Evolutionary conservation across 441 rosid species (phyloP).

Genomic region (Syzygium syzygioides): DNA sequence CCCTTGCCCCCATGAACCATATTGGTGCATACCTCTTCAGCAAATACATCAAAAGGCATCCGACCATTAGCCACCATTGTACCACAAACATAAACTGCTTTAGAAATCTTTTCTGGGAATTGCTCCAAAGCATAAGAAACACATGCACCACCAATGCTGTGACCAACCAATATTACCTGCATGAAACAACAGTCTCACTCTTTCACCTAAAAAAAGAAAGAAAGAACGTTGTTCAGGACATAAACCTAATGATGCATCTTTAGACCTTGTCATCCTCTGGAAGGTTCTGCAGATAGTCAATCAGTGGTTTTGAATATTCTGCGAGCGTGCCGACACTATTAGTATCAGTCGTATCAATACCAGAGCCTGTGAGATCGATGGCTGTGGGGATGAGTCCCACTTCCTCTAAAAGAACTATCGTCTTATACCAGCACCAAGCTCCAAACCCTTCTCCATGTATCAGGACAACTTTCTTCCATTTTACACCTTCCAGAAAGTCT

Average conservation of each 20-base stretch:
- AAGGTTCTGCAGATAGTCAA: conserved; percentile 47
- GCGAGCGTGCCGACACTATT: conserved; percentile 58
- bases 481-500: conserved; percentile 57
- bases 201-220: not conserved
- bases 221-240: not conserved
- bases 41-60: conserved; percentile 90
- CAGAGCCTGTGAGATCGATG: conserved; percentile 81
- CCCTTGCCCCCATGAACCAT: not conserved
- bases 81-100: conserved; percentile 79
- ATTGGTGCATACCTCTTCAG: conserved; percentile 62
- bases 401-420: conserved; percentile 77
- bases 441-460: conserved; percentile 97
- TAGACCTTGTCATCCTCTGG: conserved; percentile 83
- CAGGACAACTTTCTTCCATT: conserved; percentile 50
- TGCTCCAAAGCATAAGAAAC: conserved; percentile 77
- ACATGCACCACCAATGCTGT: conserved; percentile 88
- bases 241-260: not conserved
- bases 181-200: conserved; percentile 4
- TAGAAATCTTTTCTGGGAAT: conserved; percentile 67
- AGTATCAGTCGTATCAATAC: conserved; percentile 67
- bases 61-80: conserved; percentile 84
- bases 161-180: conserved; percentile 90
- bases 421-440: conserved; percentile 99
- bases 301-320: conserved; percentile 81
- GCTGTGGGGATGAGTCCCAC: conserved; percentile 65